Percentiles rank a stretch among this genome's conserved stretches.
phyloP scores from a whole-genome alignment of 2,329 filamentous ascomycete genomes.

The Cryphonectria naterciae region DNA sequence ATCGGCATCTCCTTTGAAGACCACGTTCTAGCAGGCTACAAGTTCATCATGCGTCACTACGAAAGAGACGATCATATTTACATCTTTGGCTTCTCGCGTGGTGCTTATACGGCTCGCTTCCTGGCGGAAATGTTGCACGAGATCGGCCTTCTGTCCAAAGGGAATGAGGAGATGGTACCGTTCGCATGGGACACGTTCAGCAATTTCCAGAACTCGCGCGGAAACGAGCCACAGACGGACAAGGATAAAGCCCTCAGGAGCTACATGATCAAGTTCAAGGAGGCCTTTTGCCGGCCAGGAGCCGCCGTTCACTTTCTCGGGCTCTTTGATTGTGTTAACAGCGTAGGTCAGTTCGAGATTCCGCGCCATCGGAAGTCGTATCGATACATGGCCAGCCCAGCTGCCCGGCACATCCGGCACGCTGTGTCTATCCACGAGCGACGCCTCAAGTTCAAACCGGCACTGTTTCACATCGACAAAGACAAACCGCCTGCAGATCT shows the following conservation, averaged over 20 bases:
- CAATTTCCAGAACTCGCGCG: slow-evolving; percentile 9
- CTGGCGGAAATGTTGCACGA: slow-evolving; percentile 55
- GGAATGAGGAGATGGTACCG: slow-evolving; percentile 58
- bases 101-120: slow-evolving; percentile 58
- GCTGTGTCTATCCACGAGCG: slow-evolving; percentile 58
- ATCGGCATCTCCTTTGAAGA: slow-evolving; percentile 53
- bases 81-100: slow-evolving; percentile 58
- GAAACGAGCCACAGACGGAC: slow-evolving; percentile 26
- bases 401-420: slow-evolving; percentile 53
- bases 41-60: slow-evolving; percentile 60
- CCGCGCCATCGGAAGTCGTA: background rate
- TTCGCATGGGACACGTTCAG: slow-evolving; percentile 47
- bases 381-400: slow-evolving; percentile 43
- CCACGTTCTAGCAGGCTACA: slow-evolving; percentile 57
- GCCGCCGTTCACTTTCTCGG: slow-evolving; percentile 55
- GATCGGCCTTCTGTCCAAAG: slow-evolving; percentile 53
- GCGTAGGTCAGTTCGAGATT: slow-evolving; percentile 47
- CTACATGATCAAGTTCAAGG: slow-evolving; percentile 27
- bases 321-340: slow-evolving; percentile 59
- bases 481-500: slow-evolving; percentile 31
- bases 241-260: slow-evolving; percentile 28
- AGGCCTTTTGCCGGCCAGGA: slow-evolving; percentile 51
- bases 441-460: slow-evolving; percentile 59
- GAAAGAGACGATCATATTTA: slow-evolving; percentile 54
- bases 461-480: slow-evolving; percentile 48